These are phyloP conservation scores for Vitis hybrid DNA, from an alignment of 177 flowering plant species.

Conservation along the genomic window DNA sequence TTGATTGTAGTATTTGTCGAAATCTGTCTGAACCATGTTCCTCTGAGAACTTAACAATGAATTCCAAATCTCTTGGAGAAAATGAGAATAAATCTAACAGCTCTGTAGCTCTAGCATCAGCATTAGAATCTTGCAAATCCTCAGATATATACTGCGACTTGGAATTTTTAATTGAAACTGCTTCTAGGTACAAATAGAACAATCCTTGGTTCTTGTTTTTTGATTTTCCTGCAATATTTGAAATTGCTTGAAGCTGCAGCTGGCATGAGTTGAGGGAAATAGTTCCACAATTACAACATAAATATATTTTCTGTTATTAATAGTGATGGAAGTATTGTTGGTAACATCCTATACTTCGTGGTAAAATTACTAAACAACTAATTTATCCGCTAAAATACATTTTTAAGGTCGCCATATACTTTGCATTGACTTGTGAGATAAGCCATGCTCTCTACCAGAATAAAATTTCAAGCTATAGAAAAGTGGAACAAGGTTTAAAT, in stretches of 20 bases:
- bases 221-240: constrained; percentile 69
- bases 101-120: constrained; percentile 52
- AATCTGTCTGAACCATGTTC: constrained; percentile 86
- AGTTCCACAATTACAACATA: neutral
- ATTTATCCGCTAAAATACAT: no score
- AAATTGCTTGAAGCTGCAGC: neutral
- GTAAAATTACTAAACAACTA: no score
- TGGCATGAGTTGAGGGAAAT: neutral
- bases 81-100: constrained; percentile 71
- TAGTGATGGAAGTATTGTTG: neutral
- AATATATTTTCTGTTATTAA: neutral
- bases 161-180: constrained; percentile 78
- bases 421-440: no score
- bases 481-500: no score
- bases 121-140: constrained; percentile 48
- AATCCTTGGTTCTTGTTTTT: constrained; percentile 86
- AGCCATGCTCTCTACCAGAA: no score
- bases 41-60: constrained; percentile 75
- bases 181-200: constrained; percentile 91
- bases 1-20: constrained; percentile 85
- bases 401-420: no score
- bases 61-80: constrained; percentile 86
- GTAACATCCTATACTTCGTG: neutral
- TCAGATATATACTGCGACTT: constrained; percentile 65
- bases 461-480: no score